Percentiles rank a stretch among this genome's conserved stretches.
phyloP scores from a whole-genome alignment of 257 asterid species.

The Solanum sejunctum region DNA sequence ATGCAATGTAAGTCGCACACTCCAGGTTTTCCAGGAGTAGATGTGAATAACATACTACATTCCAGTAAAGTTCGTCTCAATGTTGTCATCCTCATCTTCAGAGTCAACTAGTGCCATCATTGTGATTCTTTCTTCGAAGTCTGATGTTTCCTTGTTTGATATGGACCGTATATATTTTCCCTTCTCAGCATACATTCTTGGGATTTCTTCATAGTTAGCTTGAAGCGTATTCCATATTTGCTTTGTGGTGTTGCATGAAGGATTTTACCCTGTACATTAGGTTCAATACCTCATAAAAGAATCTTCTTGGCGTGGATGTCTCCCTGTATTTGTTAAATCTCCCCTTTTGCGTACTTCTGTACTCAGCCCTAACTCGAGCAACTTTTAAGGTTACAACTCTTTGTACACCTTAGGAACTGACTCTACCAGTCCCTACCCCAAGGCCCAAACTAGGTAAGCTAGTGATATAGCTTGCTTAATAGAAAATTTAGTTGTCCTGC shows the following conservation, averaged over 20 bases:
- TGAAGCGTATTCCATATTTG: background rate
- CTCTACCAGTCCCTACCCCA: background rate
- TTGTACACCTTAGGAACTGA: background rate
- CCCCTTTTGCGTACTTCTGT: background rate
- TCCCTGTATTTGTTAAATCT: background rate
- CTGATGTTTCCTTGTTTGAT: background rate
- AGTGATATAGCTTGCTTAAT: background rate
- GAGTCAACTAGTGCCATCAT: background rate
- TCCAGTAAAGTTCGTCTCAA: background rate
- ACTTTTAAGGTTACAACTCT: background rate
- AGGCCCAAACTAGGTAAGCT: background rate
- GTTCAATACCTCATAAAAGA: background rate
- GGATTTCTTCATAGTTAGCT: background rate
- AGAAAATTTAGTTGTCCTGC: background rate
- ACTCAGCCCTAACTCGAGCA: background rate
- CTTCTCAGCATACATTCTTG: background rate
- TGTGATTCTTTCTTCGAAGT: background rate
- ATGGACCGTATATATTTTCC: background rate
- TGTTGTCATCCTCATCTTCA: background rate
- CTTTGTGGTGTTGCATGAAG: background rate
- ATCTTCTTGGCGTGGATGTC: background rate
- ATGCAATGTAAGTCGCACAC: background rate
- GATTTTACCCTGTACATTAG: background rate
- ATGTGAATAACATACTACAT: background rate
- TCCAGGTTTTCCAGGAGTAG: background rate